These are phyloP conservation scores for Coix lacrymajobi DNA, from an alignment of 176 grass and related monocot genomes.

Conservation along the genomic window DNA sequence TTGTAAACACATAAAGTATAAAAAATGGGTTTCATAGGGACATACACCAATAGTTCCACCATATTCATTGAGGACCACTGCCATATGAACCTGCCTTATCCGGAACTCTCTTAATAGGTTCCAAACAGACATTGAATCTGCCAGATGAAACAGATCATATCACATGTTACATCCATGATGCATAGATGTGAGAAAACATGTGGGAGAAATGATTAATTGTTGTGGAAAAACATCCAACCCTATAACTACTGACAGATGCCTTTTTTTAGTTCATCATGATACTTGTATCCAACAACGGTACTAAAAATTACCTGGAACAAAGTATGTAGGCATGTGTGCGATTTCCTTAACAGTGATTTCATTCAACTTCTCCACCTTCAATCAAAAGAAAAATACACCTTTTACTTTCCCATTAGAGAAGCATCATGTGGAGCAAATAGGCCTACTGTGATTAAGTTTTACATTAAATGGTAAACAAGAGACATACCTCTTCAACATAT, in stretches of 20 bases:
- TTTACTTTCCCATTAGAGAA: slow-evolving; percentile 25
- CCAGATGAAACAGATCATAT: slow-evolving; percentile 13
- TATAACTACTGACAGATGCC: not conserved
- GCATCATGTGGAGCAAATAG: not conserved
- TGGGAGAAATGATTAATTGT: not conserved
- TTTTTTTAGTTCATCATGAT: not conserved
- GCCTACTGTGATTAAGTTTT: not conserved
- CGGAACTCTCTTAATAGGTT: slow-evolving; percentile 89
- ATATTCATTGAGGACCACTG: slow-evolving; percentile 98
- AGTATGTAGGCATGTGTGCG: slow-evolving; percentile 82
- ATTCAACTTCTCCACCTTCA: slow-evolving; percentile 90
- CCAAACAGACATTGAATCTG: slow-evolving; percentile 99
- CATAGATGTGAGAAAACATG: slow-evolving; percentile 7
- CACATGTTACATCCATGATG: slow-evolving; percentile 16
- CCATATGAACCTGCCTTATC: slow-evolving; percentile 99
- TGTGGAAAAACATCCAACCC: not conserved
- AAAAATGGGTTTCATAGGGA: slow-evolving; percentile 26
- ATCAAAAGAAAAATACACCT: slow-evolving; percentile 42
- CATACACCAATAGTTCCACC: slow-evolving; percentile 97
- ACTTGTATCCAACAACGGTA: not conserved
- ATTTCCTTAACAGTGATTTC: slow-evolving; percentile 88
- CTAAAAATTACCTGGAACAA: slow-evolving; percentile 74
- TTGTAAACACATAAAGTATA: slow-evolving; percentile 24
- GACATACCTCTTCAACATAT: slow-evolving; percentile 75
- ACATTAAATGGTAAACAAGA: not conserved